Percentiles rank a stretch among this genome's conserved stretches.
Evolutionary conservation across 2,329 filamentous ascomycete genomes (phyloP).

Genomic region (Furcasterigmium furcatum): DNA sequence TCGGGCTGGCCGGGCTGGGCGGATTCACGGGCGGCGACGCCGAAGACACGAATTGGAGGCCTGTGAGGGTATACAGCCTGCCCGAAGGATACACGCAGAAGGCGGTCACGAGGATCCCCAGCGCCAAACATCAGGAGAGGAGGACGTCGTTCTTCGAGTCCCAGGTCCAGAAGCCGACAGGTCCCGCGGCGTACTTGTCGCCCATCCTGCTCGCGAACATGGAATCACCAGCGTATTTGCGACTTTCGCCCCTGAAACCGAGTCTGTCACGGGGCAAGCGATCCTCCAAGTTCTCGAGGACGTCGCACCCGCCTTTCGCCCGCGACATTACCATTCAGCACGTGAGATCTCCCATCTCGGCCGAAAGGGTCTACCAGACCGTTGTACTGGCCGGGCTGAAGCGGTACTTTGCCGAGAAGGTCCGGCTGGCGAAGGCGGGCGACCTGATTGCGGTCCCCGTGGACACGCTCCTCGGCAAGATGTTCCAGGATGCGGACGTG

Average conservation of each 20-base stretch:
- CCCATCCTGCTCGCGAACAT: conserved; percentile 86
- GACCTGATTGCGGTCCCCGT: conserved; percentile 88
- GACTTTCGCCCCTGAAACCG: conserved; percentile 68
- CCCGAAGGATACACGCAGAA: conserved; percentile 69
- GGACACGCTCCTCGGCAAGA: conserved; percentile 78
- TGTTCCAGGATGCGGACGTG: conserved; percentile 73
- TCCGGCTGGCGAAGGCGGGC: conserved; percentile 78
- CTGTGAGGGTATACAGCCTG: conserved; percentile 84
- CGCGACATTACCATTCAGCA: conserved; percentile 84
- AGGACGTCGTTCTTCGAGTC: conserved; percentile 64
- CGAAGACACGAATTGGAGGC: conserved; percentile 68
- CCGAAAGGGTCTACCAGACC: conserved; percentile 80
- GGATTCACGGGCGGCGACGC: conserved; percentile 52
- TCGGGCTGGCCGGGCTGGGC: conserved; percentile 56
- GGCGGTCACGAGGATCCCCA: conserved; percentile 58
- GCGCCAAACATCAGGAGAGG: conserved; percentile 47
- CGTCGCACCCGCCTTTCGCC: conserved; percentile 55
- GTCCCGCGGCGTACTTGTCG: conserved; percentile 70
- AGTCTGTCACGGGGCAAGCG: conserved; percentile 42
- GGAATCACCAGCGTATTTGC: conserved; percentile 72
- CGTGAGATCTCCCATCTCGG: conserved; percentile 83
- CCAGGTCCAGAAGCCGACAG: conserved; percentile 58
- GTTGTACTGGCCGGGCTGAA: conserved; percentile 85
- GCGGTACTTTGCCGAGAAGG: conserved; percentile 79
- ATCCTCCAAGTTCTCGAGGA: conserved; percentile 52